These are phyloP conservation scores for Cystofilobasidium ferigula DNA, from an alignment of 768 basidiomycete genomes.

Conservation along the genomic window DNA sequence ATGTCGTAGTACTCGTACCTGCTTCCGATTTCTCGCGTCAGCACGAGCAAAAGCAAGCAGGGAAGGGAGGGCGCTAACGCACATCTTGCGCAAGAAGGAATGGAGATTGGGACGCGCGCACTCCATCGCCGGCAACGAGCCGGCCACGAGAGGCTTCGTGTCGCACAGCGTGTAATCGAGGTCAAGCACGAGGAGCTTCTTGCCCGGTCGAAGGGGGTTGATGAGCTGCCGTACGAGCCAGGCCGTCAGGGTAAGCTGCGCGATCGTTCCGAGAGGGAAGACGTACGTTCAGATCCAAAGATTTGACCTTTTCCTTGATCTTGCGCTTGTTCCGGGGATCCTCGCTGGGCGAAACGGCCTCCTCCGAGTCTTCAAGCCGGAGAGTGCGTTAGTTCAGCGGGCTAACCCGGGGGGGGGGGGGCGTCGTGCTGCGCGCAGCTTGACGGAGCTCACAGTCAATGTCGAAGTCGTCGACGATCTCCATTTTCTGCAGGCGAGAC, in stretches of 20 bases:
- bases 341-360: no score
- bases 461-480: slow-evolving; percentile 60
- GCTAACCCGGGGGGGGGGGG: slow-evolving; percentile 28
- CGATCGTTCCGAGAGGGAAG: background rate
- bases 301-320: slow-evolving; percentile 59
- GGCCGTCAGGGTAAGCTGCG: background rate
- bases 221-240: slow-evolving; percentile 43
- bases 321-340: slow-evolving; percentile 74
- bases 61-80: background rate
- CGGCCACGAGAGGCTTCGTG: slow-evolving; percentile 71
- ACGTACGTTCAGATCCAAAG: slow-evolving; percentile 39
- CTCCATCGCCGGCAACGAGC: slow-evolving; percentile 64
- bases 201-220: slow-evolving; percentile 60
- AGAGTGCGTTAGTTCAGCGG: no score
- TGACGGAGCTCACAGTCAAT: slow-evolving; percentile 57
- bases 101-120: slow-evolving; percentile 75
- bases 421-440: slow-evolving; percentile 37
- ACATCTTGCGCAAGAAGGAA: slow-evolving; percentile 49
- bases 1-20: slow-evolving; percentile 61
- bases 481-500: slow-evolving; percentile 48
- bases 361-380: no score
- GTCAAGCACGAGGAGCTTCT: slow-evolving; percentile 72
- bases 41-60: background rate
- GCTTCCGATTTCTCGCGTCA: slow-evolving; percentile 29
- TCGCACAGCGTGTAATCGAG: slow-evolving; percentile 63